Evolutionary conservation across 352 stramenopile species (phyloP), one percentile per base, ranked within the genome.

Genomic region (Pythium monospermum): DNA sequence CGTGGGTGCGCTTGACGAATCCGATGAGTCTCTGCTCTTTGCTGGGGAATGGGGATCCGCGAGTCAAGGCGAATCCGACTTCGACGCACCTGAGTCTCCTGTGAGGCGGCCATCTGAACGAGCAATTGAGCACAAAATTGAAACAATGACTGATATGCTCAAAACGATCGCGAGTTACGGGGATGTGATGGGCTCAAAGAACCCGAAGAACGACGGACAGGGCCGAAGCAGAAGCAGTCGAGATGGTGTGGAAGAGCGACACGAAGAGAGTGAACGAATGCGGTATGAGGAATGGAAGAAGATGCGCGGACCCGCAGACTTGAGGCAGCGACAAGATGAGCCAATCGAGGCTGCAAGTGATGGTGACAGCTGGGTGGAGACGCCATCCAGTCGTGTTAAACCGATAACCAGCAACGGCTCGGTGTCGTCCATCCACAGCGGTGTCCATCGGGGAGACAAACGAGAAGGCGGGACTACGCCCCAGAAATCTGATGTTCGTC

Each of bases 61-160:
- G 4, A 21, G 13, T 26, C 25, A 30, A 11, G 4, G 4, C 22
- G n/a, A n/a, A n/a, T n/a, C 44, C 18, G 12, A 5, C 6, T 10
- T 5, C 7, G 23, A 28, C 5, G 27, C 42, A 21, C 18, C n/a
- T 8, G 13, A 21, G 10, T 15, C 39, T 21, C 18, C 25, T 21
- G 3, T 25, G 35, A n/a, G 2, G 31, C 11, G 10, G 22, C 26
- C 23, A n/a, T 13, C 21, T 22, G 56, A 64, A 10, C 26, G 6
- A 6, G 33, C 49, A 10, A 50, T 58, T 25, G 48, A 58, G 22
- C 48, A 40, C 3, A 58, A 49, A 21, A 18, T 57, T 22, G 41
- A 54, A 15, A 30, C 36, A 6, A 58, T 58, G 48, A 32, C 49
- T n/a, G 36, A 57, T 18, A 31, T 64, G 21, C 30, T 64, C 2